Base-by-base conservation (phyloP, 306 rosid species). In the Hylodesmum podocarpum region DNA sequence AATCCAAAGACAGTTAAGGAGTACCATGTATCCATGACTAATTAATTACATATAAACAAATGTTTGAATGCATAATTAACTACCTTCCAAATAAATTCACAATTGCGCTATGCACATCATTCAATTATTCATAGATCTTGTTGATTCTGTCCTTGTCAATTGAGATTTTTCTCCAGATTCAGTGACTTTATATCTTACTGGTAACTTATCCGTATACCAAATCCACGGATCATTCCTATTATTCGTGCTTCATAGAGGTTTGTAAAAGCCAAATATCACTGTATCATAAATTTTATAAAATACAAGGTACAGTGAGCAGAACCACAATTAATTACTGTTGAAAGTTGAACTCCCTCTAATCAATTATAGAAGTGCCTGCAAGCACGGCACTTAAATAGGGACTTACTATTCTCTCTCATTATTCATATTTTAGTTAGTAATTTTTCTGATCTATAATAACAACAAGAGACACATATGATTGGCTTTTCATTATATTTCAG, bases 331-430 rank as follows among this genome's bases (percentile, higher is more conserved):
- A 65, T 25, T 72, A 53, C 28, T 73, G 24, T 46, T 67, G 40
- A 67, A n/a, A 73, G 27, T 37, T 66, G 78, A 74, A 43, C 39
- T 72, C 71, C n/a, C n/a, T 71, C 78, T 22, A 43, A 65, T 49
- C 40, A 67, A 76, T 37, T 7, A 34, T n/a, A 70, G 22, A 80
- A 73, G 65, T 61, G 43, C 27, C 9, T 68, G 40, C 71, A 31
- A 69, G 29, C 83, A 81, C 88, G 81, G 54, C 88, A 78, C 78
- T 14, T 14, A 18, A 73, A 53, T 43, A 63, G 64, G 24, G 75
- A 33, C 65, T 51, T 40, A 71, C n/a, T n/a, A 76, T 44, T 50
- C 25, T 68, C 58, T 44, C 78, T 4, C 39, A 36, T 21, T 61
- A 21, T 47, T 65, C 64, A 50, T 5, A 47, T 63, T 73, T 70